Conservation (phyloP, 306 rosid genomes). For the Crotalaria pallida region DNA sequence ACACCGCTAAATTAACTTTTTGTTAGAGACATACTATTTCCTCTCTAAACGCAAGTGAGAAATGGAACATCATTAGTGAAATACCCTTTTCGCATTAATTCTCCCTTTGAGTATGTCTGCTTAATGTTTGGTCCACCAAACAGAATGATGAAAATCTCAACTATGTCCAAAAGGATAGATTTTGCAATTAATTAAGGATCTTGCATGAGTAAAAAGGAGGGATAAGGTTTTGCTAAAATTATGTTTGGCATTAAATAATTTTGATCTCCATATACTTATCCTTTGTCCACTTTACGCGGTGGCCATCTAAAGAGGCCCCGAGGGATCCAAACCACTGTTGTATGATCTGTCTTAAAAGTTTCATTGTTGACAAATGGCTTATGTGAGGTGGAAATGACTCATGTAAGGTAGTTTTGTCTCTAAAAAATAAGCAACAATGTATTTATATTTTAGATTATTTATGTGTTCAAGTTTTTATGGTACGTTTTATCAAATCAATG, state of each 20-base stretch:
- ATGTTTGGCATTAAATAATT: conserved; percentile 1
- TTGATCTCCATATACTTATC: not conserved
- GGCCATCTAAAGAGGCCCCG: conserved; percentile 1
- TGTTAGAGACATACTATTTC: too few species aligned
- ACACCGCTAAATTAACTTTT: too few species aligned
- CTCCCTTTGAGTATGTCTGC: not conserved
- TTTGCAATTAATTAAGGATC: not conserved
- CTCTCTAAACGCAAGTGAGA: too few species aligned
- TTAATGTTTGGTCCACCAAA: not conserved
- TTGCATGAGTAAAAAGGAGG: not conserved
- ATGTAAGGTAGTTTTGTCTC: too few species aligned
- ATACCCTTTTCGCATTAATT: not conserved
- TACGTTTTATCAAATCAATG: too few species aligned
- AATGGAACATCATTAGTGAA: not conserved
- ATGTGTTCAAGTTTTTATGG: too few species aligned
- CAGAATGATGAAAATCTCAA: not conserved
- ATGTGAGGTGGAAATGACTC: not conserved
- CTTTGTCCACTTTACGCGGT: conserved; percentile 26
- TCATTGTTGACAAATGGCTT: not conserved
- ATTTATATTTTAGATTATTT: too few species aligned
- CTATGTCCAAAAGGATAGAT: not conserved
- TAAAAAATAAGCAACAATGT: too few species aligned
- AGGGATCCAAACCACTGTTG: not conserved
- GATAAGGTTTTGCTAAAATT: not conserved
- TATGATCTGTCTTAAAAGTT: too few species aligned